These are phyloP conservation scores for Protea cynaroides DNA, from an alignment of 164 flowering plant genomes.

Conservation along the genomic window DNA sequence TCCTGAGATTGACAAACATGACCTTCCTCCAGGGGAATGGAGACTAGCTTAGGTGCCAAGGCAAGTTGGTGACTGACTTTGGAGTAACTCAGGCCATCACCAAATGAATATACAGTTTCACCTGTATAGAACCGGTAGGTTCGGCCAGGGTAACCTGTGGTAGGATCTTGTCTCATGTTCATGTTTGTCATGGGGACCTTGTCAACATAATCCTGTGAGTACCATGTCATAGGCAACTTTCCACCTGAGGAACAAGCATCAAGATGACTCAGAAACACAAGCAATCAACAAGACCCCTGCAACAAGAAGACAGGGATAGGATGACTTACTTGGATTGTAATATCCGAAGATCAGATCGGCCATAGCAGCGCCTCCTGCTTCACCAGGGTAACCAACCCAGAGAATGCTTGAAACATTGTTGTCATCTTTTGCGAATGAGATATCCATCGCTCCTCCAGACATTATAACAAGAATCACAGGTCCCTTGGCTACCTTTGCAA, in stretches of 20 bases:
- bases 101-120: conserved; percentile 60
- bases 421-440: conserved; percentile 60
- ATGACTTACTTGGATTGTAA: conserved; percentile 67
- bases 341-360: conserved; percentile 78
- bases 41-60: conserved; percentile 53
- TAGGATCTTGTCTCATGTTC: conserved; percentile 90
- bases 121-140: conserved; percentile 90
- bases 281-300: too few species aligned
- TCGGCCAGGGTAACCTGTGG: conserved; percentile 85
- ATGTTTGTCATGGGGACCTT: conserved; percentile 91
- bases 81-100: conserved; percentile 85
- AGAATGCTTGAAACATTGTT: conserved; percentile 64
- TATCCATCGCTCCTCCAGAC: conserved; percentile 87
- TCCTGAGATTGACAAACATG: conserved; percentile 50
- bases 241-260: conserved; percentile 49
- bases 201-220: conserved; percentile 74
- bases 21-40: conserved; percentile 54
- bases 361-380: conserved; percentile 93
- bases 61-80: conserved; percentile 47
- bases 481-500: conserved; percentile 68
- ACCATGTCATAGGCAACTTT: conserved; percentile 96
- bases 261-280: background rate
- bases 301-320: background rate
- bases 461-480: conserved; percentile 80
- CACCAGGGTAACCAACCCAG: conserved; percentile 99